A percentile compares a stretch with the other conserved stretches of the same genome.
Evolutionary conservation across 2,329 filamentous ascomycete genomes (phyloP).

Genomic region (Herpotrichia juniperi): DNA sequence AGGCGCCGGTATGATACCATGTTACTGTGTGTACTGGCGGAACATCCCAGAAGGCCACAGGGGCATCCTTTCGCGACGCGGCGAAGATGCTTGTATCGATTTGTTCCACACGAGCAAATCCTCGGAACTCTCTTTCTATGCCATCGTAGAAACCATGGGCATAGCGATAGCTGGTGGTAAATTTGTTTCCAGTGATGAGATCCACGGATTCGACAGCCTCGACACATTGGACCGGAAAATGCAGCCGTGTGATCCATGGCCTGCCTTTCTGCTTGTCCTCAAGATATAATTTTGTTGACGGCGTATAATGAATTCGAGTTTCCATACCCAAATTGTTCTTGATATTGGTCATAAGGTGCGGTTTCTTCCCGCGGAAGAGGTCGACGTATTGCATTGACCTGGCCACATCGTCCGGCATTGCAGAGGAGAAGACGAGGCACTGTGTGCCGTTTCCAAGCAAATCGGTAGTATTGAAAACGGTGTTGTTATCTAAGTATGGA

Average conservation of each 20-base stretch:
- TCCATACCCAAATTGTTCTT: neutral
- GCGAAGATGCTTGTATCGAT: no score
- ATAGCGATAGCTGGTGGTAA: constrained; percentile 24
- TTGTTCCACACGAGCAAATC: neutral
- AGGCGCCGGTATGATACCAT: no score
- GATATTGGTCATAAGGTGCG: neutral
- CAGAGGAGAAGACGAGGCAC: neutral
- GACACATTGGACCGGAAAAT: neutral
- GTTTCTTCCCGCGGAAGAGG: neutral
- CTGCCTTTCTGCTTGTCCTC: neutral
- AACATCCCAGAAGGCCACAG: no score
- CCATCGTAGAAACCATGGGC: neutral
- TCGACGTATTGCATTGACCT: neutral
- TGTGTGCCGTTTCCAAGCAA: constrained; percentile 17
- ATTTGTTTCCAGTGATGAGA: neutral
- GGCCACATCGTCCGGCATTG: neutral
- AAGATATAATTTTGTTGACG: neutral
- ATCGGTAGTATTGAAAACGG: constrained; percentile 12
- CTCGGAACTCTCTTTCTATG: neutral
- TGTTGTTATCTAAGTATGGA: neutral
- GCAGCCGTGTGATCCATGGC: neutral
- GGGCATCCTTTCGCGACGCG: no score
- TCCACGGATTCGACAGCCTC: neutral
- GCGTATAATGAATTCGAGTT: neutral
- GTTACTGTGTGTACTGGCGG: no score